Conservation (phyloP, 306 rosid genomes). For the Casuarina cunninghamiana region DNA sequence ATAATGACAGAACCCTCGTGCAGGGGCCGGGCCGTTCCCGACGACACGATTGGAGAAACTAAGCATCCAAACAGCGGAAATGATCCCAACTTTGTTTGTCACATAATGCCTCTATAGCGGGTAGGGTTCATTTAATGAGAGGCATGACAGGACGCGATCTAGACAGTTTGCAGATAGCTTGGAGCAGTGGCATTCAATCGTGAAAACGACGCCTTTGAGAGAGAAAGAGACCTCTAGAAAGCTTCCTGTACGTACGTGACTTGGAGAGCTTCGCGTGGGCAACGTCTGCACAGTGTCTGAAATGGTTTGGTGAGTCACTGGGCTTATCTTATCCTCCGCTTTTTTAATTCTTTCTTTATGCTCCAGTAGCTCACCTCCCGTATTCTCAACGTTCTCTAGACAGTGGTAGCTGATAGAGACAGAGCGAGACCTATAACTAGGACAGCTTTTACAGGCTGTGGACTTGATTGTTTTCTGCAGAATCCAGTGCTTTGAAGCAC, state of each 20-base stretch:
- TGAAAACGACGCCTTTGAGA: conserved; percentile 28
- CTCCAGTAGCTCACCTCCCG: conserved; percentile 30
- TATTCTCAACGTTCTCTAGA: conserved; percentile 18
- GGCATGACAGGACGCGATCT: conserved; percentile 13
- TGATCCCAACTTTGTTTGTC: conserved; percentile 3
- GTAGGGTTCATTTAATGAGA: conserved; percentile 14
- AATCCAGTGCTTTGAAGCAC: neutral
- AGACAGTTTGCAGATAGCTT: conserved; percentile 36
- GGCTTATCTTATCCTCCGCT: conserved; percentile 26
- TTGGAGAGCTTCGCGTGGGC: conserved; percentile 22
- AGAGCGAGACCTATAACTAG: conserved; percentile 39
- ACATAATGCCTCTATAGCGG: neutral
- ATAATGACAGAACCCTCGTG: neutral
- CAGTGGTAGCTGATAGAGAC: conserved; percentile 21
- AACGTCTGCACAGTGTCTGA: conserved; percentile 14
- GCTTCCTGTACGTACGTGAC: neutral
- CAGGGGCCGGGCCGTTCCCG: conserved; percentile 2
- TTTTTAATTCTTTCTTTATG: conserved; percentile 1
- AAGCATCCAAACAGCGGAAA: conserved; percentile 2
- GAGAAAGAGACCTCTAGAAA: neutral
- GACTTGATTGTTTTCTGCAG: neutral
- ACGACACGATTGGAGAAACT: conserved; percentile 1
- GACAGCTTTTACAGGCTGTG: conserved; percentile 4
- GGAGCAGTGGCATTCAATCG: conserved; percentile 32
- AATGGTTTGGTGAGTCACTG: conserved; percentile 40